A percentile compares a stretch with the other conserved stretches of the same genome.
phyloP scores from a whole-genome alignment of 2,329 filamentous ascomycete species.

The Fusarium sp. region DNA sequence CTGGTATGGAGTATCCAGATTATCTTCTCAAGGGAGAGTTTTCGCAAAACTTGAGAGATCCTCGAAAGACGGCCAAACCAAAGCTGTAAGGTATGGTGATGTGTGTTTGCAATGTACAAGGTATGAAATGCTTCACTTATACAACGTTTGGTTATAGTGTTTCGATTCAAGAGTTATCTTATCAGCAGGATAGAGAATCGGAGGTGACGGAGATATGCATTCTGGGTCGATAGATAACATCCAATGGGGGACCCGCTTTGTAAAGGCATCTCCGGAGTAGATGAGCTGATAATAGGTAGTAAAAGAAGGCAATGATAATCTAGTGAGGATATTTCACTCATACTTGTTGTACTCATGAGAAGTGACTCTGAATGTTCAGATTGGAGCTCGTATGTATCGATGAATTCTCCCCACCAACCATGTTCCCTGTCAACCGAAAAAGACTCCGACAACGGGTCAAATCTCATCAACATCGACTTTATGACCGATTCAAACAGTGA shows the following conservation, averaged over 20 bases:
- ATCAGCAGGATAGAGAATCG: conserved; percentile 9
- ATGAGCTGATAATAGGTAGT: conserved; percentile 15
- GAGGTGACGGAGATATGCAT: conserved; percentile 36
- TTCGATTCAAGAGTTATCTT: conserved; percentile 8
- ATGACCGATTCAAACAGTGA: not conserved
- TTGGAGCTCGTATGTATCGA: not conserved
- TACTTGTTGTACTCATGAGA: not conserved
- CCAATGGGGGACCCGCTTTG: conserved; percentile 10
- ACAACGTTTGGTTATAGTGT: not conserved
- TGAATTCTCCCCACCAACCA: not conserved
- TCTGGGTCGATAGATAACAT: conserved; percentile 25
- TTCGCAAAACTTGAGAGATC: conserved; percentile 51
- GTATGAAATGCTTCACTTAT: not conserved
- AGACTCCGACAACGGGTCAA: not conserved
- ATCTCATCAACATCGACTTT: not conserved
- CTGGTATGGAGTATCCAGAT: conserved; percentile 64
- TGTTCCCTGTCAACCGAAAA: conserved; percentile 15
- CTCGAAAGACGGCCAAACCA: conserved; percentile 50
- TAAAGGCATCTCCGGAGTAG: conserved; percentile 27
- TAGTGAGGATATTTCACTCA: not conserved
- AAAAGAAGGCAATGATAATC: not conserved
- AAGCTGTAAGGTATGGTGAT: conserved; percentile 53
- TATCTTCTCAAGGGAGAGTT: conserved; percentile 55
- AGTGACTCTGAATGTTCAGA: not conserved
- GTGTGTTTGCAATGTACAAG: not conserved